A percentile compares a stretch with the other conserved stretches of the same genome.
These are phyloP conservation scores for Leptodermis oblonga DNA, from an alignment of 257 asterid genomes.

Conservation along the genomic window DNA sequence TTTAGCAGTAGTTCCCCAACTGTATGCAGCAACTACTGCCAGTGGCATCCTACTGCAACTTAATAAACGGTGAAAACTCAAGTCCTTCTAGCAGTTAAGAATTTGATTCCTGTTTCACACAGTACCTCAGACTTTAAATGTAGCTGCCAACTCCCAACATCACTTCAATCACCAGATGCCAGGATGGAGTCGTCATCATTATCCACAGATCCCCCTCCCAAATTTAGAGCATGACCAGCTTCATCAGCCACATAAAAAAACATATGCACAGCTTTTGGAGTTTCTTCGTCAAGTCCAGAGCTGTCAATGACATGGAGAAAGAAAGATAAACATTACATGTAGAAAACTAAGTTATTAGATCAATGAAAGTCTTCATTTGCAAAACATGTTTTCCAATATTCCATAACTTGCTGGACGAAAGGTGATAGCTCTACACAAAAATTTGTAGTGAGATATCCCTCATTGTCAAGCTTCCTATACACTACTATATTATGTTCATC, in stretches of 20 bases:
- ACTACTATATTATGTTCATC: no score
- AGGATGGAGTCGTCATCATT: constrained; percentile 43
- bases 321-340: background rate
- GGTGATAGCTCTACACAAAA: background rate
- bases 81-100: background rate
- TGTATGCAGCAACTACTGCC: background rate
- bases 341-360: background rate
- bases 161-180: constrained; percentile 67
- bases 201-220: constrained; percentile 48
- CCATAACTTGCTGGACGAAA: background rate
- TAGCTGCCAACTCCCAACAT: constrained; percentile 85
- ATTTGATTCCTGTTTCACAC: constrained; percentile 10
- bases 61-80: background rate
- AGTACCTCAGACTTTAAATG: constrained; percentile 77
- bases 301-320: constrained; percentile 19
- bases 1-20: background rate
- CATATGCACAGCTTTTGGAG: constrained; percentile 52
- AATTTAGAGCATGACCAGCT: constrained; percentile 56
- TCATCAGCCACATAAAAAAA: constrained; percentile 98
- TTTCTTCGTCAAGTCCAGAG: constrained; percentile 43
- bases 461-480: background rate
- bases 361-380: background rate
- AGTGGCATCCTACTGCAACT: constrained; percentile 1
- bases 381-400: background rate
- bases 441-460: background rate